phyloP scores from a whole-genome alignment of 2,329 filamentous ascomycete genomes.

The Fusarium musae region DNA sequence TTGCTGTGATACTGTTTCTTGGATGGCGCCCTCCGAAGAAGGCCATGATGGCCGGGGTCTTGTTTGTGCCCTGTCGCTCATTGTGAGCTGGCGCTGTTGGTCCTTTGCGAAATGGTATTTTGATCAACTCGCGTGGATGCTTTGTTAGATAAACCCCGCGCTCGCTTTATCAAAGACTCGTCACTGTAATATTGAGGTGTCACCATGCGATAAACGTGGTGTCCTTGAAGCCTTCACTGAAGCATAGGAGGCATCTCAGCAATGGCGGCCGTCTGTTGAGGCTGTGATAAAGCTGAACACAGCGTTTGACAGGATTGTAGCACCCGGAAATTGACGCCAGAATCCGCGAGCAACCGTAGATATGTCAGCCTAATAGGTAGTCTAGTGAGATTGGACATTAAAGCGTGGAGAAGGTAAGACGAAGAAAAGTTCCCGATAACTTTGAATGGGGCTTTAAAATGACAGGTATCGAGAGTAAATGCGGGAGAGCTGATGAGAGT shows the following conservation, averaged over 20 bases:
- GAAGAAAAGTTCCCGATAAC: slow-evolving; percentile 5
- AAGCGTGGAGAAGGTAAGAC: slow-evolving; percentile 15
- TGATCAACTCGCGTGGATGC: background rate
- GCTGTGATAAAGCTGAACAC: slow-evolving; percentile 6
- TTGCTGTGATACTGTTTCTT: background rate
- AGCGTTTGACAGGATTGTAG: slow-evolving; percentile 18
- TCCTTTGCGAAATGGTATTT: background rate
- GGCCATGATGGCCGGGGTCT: slow-evolving; percentile 11
- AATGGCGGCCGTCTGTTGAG: background rate
- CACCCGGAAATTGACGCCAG: slow-evolving; percentile 17
- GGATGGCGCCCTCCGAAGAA: slow-evolving; percentile 7
- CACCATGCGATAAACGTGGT: background rate
- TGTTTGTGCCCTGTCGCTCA: slow-evolving; percentile 10
- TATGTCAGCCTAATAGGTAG: slow-evolving; percentile 6
- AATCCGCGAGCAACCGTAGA: slow-evolving; percentile 10
- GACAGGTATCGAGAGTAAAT: background rate
- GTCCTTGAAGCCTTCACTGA: background rate
- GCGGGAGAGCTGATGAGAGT: background rate
- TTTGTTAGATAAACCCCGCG: background rate
- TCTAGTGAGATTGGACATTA: slow-evolving; percentile 4
- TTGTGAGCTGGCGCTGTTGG: background rate
- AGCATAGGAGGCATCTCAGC: background rate
- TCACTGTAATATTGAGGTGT: background rate
- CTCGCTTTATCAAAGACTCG: background rate
- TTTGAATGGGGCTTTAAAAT: background rate